Percentiles rank a stretch among this genome's conserved stretches.
Evolutionary conservation across 208 protist species (phyloP).

Genomic region (Acanthamoeba sp.): DNA sequence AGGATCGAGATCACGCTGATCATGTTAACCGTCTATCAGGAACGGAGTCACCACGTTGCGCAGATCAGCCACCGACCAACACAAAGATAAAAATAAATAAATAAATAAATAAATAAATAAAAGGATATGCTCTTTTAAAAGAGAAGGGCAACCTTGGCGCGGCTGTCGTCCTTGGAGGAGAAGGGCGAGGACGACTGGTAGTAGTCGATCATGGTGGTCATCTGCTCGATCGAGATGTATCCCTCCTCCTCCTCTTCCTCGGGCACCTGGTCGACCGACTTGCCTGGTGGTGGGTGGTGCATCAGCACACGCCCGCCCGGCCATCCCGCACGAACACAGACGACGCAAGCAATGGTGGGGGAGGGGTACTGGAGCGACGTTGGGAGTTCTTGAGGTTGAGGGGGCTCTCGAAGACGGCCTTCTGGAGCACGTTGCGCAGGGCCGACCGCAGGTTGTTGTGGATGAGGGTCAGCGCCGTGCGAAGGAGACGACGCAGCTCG

Average conservation of each 20-base stretch:
- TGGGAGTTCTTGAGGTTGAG: slow-evolving; percentile 23
- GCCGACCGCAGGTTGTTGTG: slow-evolving; percentile 57
- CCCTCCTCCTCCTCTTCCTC: slow-evolving; percentile 53
- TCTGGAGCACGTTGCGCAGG: slow-evolving; percentile 33
- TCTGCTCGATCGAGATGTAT: slow-evolving; percentile 52
- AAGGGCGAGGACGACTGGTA: slow-evolving; percentile 42
- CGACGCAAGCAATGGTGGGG: no score
- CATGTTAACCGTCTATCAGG: slow-evolving; percentile 17
- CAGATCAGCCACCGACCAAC: not conserved
- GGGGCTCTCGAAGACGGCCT: slow-evolving; percentile 46
- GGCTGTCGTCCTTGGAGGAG: slow-evolving; percentile 54
- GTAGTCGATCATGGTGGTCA: slow-evolving; percentile 58
- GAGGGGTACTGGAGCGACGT: not conserved
- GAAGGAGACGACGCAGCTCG: slow-evolving; percentile 34
- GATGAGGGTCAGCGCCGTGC: slow-evolving; percentile 20
- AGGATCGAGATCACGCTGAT: slow-evolving; percentile 64
- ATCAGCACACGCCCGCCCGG: no score
- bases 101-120: not conserved
- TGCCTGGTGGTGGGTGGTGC: no score
- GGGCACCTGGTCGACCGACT: not conserved
- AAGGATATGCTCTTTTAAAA: not conserved
- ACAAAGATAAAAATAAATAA: not conserved
- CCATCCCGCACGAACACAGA: no score
- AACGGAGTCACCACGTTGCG: not conserved
- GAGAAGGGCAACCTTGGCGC: not conserved